Conservation (phyloP, 257 asterid genomes). For the Leonotis leonurus region DNA sequence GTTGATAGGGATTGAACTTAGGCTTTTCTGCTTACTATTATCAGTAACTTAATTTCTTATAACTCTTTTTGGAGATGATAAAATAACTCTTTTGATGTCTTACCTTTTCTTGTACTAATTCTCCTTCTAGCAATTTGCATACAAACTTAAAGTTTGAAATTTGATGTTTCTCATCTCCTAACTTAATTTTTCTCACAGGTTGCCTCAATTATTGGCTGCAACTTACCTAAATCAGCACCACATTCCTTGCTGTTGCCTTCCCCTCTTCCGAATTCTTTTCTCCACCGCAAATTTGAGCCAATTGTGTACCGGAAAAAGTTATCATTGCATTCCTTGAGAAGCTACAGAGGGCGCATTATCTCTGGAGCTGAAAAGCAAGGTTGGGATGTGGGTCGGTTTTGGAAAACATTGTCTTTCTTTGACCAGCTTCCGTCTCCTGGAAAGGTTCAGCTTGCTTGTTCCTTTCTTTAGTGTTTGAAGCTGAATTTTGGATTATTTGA, state of each 20-base stretch:
- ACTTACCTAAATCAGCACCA: conserved; percentile 20
- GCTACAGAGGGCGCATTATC: conserved; percentile 33
- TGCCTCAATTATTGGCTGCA: conserved; percentile 31
- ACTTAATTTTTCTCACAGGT: conserved; percentile 34
- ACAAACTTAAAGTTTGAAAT: not conserved
- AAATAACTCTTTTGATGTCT: not conserved
- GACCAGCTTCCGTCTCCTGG: conserved; percentile 96
- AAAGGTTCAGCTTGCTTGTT: conserved; percentile 46
- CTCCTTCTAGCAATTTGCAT: conserved; percentile 1
- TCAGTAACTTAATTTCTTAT: not conserved
- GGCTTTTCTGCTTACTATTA: not conserved
- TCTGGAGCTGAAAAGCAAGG: conserved; percentile 63
- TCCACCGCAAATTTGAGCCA: conserved; percentile 29
- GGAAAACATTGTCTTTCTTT: conserved; percentile 77
- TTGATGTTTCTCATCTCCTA: not conserved
- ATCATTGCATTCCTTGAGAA: conserved; percentile 27
- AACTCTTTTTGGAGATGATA: not conserved
- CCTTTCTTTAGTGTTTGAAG: not conserved
- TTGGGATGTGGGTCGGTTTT: conserved; percentile 90
- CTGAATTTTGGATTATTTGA: not conserved
- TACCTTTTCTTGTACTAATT: not conserved
- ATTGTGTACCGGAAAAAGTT: conserved; percentile 26
- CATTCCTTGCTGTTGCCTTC: conserved; percentile 24
- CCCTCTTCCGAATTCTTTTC: conserved; percentile 37
- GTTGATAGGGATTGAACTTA: not conserved